phyloP scores from a whole-genome alignment of 352 stramenopile species.

The Phytophthora sojae region DNA sequence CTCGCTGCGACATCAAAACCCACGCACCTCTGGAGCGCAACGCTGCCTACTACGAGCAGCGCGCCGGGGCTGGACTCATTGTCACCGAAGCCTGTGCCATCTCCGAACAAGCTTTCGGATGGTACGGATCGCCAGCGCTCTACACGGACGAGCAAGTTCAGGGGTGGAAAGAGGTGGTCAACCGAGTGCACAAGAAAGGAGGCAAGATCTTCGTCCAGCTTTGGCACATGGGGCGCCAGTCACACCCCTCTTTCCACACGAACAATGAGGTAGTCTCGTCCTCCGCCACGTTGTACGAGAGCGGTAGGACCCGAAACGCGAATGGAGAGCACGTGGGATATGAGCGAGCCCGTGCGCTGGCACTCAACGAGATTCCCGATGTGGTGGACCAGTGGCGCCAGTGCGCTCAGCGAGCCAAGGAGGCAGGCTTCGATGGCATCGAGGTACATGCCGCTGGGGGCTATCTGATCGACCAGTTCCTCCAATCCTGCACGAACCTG shows the following conservation, averaged over 20 bases:
- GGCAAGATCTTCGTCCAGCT: conserved; percentile 84
- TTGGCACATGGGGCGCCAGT: conserved; percentile 80
- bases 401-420: conserved; percentile 65
- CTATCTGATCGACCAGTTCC: conserved; percentile 87
- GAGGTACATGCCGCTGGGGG: conserved; percentile 81
- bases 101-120: conserved; percentile 41
- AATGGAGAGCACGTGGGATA: conserved; percentile 29
- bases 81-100: conserved; percentile 56
- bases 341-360: conserved; percentile 27
- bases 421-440: conserved; percentile 68
- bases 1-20: conserved; percentile 23
- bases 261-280: conserved; percentile 61
- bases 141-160: conserved; percentile 45
- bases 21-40: conserved; percentile 36
- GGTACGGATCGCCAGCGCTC: conserved; percentile 48
- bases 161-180: conserved; percentile 56
- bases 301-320: conserved; percentile 35
- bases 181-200: conserved; percentile 75
- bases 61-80: conserved; percentile 49
- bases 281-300: conserved; percentile 25
- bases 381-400: conserved; percentile 84
- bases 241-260: conserved; percentile 62
- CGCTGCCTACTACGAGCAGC: conserved; percentile 52
- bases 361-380: conserved; percentile 39
- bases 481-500: conserved; percentile 62